These are phyloP conservation scores for Paramecium caudatum DNA, from an alignment of 73 alveolate species.

Conservation along the genomic window DNA sequence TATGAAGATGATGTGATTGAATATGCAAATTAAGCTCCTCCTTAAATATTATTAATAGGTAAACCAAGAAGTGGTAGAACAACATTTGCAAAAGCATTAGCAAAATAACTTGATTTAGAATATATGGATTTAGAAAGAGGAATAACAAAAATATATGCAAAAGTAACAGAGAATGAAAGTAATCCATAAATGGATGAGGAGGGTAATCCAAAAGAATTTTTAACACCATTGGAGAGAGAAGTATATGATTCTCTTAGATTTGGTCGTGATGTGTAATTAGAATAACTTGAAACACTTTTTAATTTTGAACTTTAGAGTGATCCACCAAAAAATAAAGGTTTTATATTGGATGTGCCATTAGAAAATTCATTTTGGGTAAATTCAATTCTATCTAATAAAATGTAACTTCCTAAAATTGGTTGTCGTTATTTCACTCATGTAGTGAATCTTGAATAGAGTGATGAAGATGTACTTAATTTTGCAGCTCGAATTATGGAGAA, in stretches of 20 bases:
- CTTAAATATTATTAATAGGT: slow-evolving; percentile 90
- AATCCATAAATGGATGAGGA: slow-evolving; percentile 85
- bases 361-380: slow-evolving; percentile 70
- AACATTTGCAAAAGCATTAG: slow-evolving; percentile 83
- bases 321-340: slow-evolving; percentile 72
- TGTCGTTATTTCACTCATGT: slow-evolving; percentile 75
- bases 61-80: slow-evolving; percentile 96
- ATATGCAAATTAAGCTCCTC: slow-evolving; percentile 91
- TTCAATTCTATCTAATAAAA: slow-evolving; percentile 60
- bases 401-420: slow-evolving; percentile 72
- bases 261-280: slow-evolving; percentile 82
- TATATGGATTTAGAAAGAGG: slow-evolving; percentile 87
- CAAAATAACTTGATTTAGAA: slow-evolving; percentile 91
- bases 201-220: slow-evolving; percentile 80
- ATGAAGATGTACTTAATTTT: slow-evolving; percentile 71
- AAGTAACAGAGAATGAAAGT: slow-evolving; percentile 86
- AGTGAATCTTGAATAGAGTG: slow-evolving; percentile 27
- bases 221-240: slow-evolving; percentile 71
- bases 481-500: slow-evolving; percentile 73
- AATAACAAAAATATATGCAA: slow-evolving; percentile 83
- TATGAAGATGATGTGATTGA: slow-evolving; percentile 83
- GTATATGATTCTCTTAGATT: slow-evolving; percentile 66
- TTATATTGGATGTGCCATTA: slow-evolving; percentile 71
- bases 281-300: slow-evolving; percentile 54
- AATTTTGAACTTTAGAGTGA: slow-evolving; percentile 62